A percentile compares a stretch with the other conserved stretches of the same genome.
These are phyloP conservation scores for Fusarium avenaceum DNA, from an alignment of 2,329 filamentous ascomycete species.

Conservation along the genomic window DNA sequence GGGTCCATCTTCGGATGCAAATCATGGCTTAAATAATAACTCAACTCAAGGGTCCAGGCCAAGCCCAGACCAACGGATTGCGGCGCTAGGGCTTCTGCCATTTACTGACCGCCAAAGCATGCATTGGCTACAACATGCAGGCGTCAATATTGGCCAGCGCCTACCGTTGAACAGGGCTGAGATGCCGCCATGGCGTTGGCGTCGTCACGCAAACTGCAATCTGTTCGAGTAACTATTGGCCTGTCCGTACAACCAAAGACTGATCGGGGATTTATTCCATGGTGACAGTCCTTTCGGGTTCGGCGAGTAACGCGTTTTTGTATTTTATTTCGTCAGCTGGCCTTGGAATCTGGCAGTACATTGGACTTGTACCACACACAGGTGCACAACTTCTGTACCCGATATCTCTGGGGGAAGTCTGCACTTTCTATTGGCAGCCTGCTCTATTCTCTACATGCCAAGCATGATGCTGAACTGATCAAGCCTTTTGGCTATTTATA, in stretches of 20 bases:
- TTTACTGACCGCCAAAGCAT: conserved; percentile 33
- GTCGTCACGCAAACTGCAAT: conserved; percentile 22
- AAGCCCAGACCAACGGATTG: conserved; percentile 23
- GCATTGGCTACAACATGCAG: neutral
- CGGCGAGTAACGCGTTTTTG: conserved; percentile 7
- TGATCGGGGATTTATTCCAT: conserved; percentile 19
- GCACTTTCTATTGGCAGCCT: conserved; percentile 6
- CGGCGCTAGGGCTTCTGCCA: conserved; percentile 25
- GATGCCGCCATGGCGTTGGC: conserved; percentile 34
- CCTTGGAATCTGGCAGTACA: neutral
- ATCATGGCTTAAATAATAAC: conserved; percentile 35
- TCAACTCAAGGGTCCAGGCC: conserved; percentile 34
- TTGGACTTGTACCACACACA: neutral
- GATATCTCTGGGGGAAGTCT: neutral
- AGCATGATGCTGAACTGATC: neutral
- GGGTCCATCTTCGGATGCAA: neutral
- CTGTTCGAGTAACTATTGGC: conserved; percentile 2
- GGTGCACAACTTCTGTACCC: neutral
- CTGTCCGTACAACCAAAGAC: conserved; percentile 1
- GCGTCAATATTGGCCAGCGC: conserved; percentile 8
- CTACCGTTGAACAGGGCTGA: conserved; percentile 40
- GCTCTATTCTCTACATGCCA: conserved; percentile 7
- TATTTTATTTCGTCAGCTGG: conserved; percentile 20
- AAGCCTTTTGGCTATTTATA: neutral
- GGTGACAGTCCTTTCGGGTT: conserved; percentile 5